These are phyloP conservation scores for Rhodotorula sp. DNA, from an alignment of 1,284 basidiomycete genomes.

Conservation along the genomic window DNA sequence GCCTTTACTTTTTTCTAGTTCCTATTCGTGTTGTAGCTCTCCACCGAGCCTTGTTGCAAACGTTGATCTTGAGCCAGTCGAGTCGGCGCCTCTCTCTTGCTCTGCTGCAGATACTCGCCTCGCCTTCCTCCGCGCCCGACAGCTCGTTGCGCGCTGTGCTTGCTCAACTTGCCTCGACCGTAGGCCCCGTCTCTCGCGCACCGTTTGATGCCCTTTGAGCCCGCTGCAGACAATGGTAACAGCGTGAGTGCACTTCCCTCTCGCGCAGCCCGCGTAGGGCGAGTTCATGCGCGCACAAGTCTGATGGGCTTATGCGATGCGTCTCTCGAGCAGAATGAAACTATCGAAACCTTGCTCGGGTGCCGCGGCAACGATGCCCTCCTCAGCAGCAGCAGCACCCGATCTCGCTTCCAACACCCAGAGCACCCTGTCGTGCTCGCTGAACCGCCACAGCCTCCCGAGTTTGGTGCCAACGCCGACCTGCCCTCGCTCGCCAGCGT, in stretches of 20 bases:
- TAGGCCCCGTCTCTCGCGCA: not conserved
- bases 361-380: not conserved
- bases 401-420: not conserved
- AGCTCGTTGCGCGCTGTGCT: not conserved
- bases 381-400: slow-evolving; percentile 1
- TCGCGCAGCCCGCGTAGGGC: not conserved
- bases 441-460: slow-evolving; percentile 3
- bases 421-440: slow-evolving; percentile 1
- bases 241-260: not conserved
- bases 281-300: not conserved
- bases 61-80: no score
- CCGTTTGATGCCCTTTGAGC: slow-evolving; percentile 3
- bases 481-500: slow-evolving; percentile 13
- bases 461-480: not conserved
- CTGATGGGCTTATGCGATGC: no score
- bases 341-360: slow-evolving; percentile 6
- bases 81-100: no score
- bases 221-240: slow-evolving; percentile 2
- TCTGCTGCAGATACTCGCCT: no score
- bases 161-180: not conserved
- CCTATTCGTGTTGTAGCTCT: not conserved
- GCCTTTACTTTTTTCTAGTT: not conserved
- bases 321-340: not conserved
- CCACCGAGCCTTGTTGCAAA: no score
- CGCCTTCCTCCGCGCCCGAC: not conserved